phyloP scores from a whole-genome alignment of 2,329 filamentous ascomycete genomes.

The Talaromyces sp. region DNA sequence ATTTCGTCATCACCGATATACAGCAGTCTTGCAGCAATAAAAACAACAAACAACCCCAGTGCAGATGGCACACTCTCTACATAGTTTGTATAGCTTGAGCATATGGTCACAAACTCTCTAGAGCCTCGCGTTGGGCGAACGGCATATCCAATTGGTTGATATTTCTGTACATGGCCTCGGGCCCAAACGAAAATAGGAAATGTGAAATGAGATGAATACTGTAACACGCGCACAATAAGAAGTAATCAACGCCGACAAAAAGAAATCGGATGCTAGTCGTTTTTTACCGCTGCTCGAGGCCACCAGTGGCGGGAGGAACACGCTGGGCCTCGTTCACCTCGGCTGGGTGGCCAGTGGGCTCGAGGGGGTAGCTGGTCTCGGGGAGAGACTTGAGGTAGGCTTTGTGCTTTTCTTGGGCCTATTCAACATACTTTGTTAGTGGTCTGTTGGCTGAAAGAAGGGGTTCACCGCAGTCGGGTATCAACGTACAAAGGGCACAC shows the following conservation, averaged over 20 bases:
- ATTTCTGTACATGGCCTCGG: slow-evolving; percentile 40
- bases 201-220: slow-evolving; percentile 13
- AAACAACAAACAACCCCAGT: neutral
- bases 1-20: neutral
- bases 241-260: slow-evolving; percentile 42
- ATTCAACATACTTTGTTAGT: neutral
- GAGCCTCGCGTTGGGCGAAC: slow-evolving; percentile 15
- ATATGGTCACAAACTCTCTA: neutral
- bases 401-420: slow-evolving; percentile 91
- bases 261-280: slow-evolving; percentile 30
- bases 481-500: slow-evolving; percentile 79
- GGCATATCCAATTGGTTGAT: slow-evolving; percentile 36
- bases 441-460: neutral
- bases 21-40: too few species aligned
- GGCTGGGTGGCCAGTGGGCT: slow-evolving; percentile 60
- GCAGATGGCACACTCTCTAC: neutral
- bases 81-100: neutral
- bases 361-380: slow-evolving; percentile 78
- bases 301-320: slow-evolving; percentile 61
- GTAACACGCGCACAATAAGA: slow-evolving; percentile 24
- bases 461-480: neutral
- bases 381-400: slow-evolving; percentile 81
- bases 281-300: slow-evolving; percentile 62
- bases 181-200: slow-evolving; percentile 23
- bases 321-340: slow-evolving; percentile 62